Conservation (phyloP, 768 basidiomycete genomes). For the Amanita jacksonii region DNA sequence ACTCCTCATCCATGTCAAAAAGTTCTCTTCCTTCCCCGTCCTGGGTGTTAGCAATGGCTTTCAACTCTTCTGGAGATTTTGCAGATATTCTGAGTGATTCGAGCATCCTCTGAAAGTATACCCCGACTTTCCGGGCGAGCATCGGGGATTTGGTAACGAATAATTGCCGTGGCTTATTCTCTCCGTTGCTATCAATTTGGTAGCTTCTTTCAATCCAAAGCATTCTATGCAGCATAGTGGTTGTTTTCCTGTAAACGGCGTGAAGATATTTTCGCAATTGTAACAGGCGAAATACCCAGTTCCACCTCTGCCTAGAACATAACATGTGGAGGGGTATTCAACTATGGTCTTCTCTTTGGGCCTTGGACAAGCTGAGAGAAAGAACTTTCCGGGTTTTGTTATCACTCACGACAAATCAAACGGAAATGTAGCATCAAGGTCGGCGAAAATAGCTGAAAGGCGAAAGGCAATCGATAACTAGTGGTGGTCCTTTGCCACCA, state of each 20-base stretch:
- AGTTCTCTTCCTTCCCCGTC: constrained; percentile 18
- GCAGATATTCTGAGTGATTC: constrained; percentile 31
- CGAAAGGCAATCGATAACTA: background rate
- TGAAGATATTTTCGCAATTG: background rate
- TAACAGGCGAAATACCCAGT: constrained; percentile 42
- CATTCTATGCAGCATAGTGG: constrained; percentile 72
- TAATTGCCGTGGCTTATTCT: constrained; percentile 49
- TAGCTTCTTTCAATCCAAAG: constrained; percentile 54
- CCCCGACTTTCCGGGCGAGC: constrained; percentile 58
- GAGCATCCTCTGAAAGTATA: constrained; percentile 47
- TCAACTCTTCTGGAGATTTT: constrained; percentile 29
- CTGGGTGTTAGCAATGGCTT: constrained; percentile 10
- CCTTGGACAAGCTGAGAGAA: constrained; percentile 13
- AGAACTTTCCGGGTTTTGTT: background rate
- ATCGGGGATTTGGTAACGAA: constrained; percentile 65
- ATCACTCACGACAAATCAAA: constrained; percentile 33
- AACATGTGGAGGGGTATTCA: constrained; percentile 50
- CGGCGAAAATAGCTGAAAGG: constrained; percentile 38
- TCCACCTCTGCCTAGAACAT: constrained; percentile 62
- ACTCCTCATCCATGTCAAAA: constrained; percentile 34
- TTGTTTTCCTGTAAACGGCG: constrained; percentile 46
- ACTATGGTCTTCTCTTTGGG: constrained; percentile 47
- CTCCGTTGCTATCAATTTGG: constrained; percentile 23
- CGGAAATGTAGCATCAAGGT: constrained; percentile 36
- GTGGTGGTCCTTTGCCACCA: background rate